A percentile compares a stretch with the other conserved stretches of the same genome.
Conservation (phyloP, 1,139 yeast species). For the Suhomyces chickasaworum region DNA sequence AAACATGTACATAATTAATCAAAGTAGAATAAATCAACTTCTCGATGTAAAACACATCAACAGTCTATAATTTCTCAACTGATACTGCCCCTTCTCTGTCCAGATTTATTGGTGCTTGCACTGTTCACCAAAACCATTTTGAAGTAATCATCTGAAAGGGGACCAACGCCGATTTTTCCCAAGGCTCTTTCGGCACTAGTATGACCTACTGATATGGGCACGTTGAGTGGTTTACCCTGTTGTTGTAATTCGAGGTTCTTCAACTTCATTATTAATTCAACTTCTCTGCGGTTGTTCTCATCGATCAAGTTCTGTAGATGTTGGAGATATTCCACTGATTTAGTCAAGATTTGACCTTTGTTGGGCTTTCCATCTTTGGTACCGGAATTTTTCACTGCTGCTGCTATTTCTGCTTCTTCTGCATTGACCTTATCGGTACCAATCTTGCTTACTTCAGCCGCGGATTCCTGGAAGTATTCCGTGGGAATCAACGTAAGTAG, state of each 20-base stretch:
- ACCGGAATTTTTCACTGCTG: conserved; percentile 55
- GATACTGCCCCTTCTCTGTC: conserved; percentile 16
- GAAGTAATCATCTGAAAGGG: conserved; percentile 57
- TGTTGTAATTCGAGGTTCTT: conserved; percentile 51
- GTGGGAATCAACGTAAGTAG: conserved; percentile 69
- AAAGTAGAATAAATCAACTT: background rate
- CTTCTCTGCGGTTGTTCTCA: conserved; percentile 73
- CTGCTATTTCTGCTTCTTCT: conserved; percentile 28
- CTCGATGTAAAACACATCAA: background rate
- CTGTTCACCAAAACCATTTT: conserved; percentile 38
- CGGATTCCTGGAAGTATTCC: conserved; percentile 48
- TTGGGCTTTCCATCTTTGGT: conserved; percentile 90
- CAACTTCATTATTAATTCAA: conserved; percentile 65
- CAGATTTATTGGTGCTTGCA: conserved; percentile 22
- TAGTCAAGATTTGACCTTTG: conserved; percentile 85
- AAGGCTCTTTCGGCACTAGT: conserved; percentile 83
- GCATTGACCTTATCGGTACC: conserved; percentile 14
- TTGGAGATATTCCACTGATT: conserved; percentile 82
- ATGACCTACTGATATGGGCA: conserved; percentile 53
- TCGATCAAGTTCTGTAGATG: conserved; percentile 76
- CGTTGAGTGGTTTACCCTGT: conserved; percentile 26
- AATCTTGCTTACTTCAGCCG: conserved; percentile 12
- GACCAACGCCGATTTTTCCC: conserved; percentile 81
- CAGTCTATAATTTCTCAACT: conserved; percentile 6
- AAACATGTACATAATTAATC: conserved; percentile 1